These are phyloP conservation scores for Peziza echinospora DNA, from an alignment of 495 filamentous ascomycete genomes.

Conservation along the genomic window DNA sequence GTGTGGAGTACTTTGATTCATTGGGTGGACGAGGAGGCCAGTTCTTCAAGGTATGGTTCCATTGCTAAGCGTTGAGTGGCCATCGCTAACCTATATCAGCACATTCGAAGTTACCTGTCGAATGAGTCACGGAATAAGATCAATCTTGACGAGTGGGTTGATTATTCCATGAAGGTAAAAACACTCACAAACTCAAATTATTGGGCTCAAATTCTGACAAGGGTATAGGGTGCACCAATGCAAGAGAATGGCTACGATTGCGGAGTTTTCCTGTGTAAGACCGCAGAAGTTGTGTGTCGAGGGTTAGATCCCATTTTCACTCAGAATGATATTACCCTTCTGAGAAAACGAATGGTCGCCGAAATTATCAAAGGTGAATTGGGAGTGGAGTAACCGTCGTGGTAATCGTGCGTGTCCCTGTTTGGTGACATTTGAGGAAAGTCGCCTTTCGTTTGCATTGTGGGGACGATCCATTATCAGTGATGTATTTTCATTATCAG, in stretches of 20 bases:
- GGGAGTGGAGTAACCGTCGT: background rate
- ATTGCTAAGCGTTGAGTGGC: too few relatives aligned
- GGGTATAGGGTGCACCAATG: constrained; percentile 4
- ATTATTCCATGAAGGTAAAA: constrained; percentile 5
- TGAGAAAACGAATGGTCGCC: constrained; percentile 12
- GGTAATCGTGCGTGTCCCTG: too few relatives aligned
- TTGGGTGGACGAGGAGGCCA: constrained; percentile 1
- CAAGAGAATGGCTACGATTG: constrained; percentile 13
- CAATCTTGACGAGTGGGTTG: constrained; percentile 9
- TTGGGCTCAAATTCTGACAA: too few relatives aligned
- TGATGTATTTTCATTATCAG: too few relatives aligned
- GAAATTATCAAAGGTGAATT: constrained; percentile 7
- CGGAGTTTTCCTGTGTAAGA: constrained; percentile 14
- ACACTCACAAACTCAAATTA: too few relatives aligned
- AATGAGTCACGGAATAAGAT: constrained; percentile 2
- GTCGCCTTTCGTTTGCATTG: too few relatives aligned
- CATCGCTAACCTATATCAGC: constrained; percentile 5
- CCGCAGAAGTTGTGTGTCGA: constrained; percentile 13
- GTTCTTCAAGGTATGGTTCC: background rate
- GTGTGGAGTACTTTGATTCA: constrained; percentile 18
- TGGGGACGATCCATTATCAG: too few relatives aligned
- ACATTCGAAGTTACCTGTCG: constrained; percentile 8
- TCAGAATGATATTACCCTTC: constrained; percentile 6
- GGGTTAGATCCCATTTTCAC: constrained; percentile 5
- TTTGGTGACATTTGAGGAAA: too few relatives aligned